These are phyloP conservation scores for Coleophoma cylindrospora DNA, from an alignment of 2,329 filamentous ascomycete genomes.

Conservation along the genomic window DNA sequence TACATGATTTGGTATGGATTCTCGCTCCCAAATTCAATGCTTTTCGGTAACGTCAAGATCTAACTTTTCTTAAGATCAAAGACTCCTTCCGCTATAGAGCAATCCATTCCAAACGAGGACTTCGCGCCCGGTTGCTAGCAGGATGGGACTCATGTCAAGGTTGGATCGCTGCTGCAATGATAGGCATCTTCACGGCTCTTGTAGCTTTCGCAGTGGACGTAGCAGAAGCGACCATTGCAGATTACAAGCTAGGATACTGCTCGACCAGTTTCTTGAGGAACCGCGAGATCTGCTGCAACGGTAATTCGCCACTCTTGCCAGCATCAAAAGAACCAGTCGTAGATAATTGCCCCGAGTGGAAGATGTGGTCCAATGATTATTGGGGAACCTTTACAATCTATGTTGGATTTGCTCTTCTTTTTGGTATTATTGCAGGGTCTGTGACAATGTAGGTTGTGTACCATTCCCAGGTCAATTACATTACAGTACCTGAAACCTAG, in stretches of 20 bases:
- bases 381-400: conserved; percentile 40
- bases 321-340: conserved; percentile 9
- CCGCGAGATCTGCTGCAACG: conserved; percentile 43
- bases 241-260: conserved; percentile 55
- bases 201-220: conserved; percentile 52
- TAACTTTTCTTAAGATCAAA: conserved; percentile 36
- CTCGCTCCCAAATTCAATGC: not conserved
- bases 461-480: no score
- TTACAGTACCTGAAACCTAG: no score
- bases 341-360: conserved; percentile 22
- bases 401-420: conserved; percentile 40
- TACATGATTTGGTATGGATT: conserved; percentile 46
- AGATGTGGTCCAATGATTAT: conserved; percentile 26
- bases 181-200: conserved; percentile 47
- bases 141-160: conserved; percentile 45
- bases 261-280: conserved; percentile 36
- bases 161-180: conserved; percentile 49
- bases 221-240: conserved; percentile 46
- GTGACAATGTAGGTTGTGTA: conserved; percentile 33
- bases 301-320: conserved; percentile 11
- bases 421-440: conserved; percentile 42
- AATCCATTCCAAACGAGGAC: conserved; percentile 35
- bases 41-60: not conserved
- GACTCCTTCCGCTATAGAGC: conserved; percentile 47
- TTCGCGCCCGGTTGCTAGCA: conserved; percentile 33